phyloP scores from a whole-genome alignment of 805 yeast genomes.

The Metschnikowia vanudenii region DNA sequence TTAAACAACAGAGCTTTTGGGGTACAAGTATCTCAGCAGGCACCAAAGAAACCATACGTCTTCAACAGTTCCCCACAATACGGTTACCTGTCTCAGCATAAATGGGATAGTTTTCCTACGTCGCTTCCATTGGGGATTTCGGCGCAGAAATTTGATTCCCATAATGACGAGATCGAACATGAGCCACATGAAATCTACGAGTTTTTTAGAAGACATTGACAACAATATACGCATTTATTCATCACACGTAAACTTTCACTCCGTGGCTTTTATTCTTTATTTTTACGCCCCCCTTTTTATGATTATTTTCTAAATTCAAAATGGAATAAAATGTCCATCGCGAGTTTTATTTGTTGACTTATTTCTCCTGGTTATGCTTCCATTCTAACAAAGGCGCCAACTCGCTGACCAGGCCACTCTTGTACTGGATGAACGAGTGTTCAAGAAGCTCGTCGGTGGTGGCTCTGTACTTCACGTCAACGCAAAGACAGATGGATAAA shows the following conservation, averaged over 20 bases:
- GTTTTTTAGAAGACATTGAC: neutral
- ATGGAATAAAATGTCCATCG: neutral
- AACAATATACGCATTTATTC: neutral
- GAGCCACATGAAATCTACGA: slow-evolving; percentile 10
- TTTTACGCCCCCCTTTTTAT: no score
- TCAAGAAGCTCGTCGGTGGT: slow-evolving; percentile 81
- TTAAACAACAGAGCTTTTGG: slow-evolving; percentile 10
- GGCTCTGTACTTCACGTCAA: slow-evolving; percentile 90
- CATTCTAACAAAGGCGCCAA: slow-evolving; percentile 59
- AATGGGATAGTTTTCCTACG: slow-evolving; percentile 8
- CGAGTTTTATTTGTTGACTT: neutral
- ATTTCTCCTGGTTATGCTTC: slow-evolving; percentile 25
- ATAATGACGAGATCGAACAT: slow-evolving; percentile 3
- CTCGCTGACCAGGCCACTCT: slow-evolving; percentile 59
- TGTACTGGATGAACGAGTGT: slow-evolving; percentile 64
- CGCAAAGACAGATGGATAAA: slow-evolving; percentile 87
- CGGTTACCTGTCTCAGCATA: neutral
- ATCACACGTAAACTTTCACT: neutral
- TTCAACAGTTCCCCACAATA: neutral
- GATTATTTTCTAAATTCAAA: neutral
- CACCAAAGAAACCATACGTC: slow-evolving; percentile 1
- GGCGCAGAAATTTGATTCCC: neutral
- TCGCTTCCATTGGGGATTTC: neutral
- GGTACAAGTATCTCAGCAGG: slow-evolving; percentile 7
- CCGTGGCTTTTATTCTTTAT: no score